These are phyloP conservation scores for Sphagnum magellanicum DNA, from an alignment of 228 moss, liverwort and hornwort species.

Conservation along the genomic window DNA sequence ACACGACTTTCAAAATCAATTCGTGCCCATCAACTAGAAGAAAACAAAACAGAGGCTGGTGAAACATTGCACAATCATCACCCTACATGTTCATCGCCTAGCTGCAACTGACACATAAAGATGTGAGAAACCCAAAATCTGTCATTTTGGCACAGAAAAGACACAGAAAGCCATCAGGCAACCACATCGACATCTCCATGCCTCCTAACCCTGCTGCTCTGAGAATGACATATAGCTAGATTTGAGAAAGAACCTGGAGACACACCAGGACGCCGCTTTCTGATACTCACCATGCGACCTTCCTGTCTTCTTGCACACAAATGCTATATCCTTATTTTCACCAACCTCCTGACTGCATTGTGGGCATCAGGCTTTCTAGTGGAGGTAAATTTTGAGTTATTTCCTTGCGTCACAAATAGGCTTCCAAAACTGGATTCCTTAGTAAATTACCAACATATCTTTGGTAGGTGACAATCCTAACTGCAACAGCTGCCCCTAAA, in stretches of 20 bases:
- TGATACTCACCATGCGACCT: constrained; percentile 44
- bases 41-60: not conserved
- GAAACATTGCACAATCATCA: not conserved
- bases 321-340: not conserved
- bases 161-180: not conserved
- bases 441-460: not conserved
- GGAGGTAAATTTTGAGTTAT: too few species aligned
- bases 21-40: not conserved
- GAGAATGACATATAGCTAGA: not conserved
- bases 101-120: not conserved
- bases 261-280: constrained; percentile 45
- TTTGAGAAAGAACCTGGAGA: constrained; percentile 23
- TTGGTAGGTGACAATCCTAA: not conserved
- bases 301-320: constrained; percentile 1
- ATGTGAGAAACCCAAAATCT: not conserved
- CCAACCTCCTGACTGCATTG: too few species aligned
- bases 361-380: not conserved
- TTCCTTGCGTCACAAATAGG: not conserved
- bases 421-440: too few species aligned
- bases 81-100: not conserved
- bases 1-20: not conserved
- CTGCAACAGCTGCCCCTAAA: not conserved
- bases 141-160: not conserved
- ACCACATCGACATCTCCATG: not conserved
- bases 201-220: too few species aligned